Percentiles rank a stretch among this genome's conserved stretches.
phyloP scores from a whole-genome alignment of 208 protist genomes.

The Lotmaria passim region DNA sequence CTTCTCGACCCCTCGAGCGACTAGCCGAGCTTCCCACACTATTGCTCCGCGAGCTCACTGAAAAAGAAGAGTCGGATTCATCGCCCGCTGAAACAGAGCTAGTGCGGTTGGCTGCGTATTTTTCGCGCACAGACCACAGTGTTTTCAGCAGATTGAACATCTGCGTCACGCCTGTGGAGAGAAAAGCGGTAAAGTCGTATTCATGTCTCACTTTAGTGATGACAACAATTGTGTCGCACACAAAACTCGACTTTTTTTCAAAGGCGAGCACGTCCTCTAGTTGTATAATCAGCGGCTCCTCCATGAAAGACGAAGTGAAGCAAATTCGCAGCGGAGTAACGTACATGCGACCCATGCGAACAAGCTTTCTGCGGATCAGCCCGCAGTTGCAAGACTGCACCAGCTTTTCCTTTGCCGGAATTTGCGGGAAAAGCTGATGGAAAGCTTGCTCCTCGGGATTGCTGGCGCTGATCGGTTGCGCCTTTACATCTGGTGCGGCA shows the following conservation, averaged over 20 bases:
- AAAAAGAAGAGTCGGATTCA: slow-evolving; percentile 1
- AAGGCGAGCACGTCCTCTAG: slow-evolving; percentile 53
- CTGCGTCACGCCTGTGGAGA: slow-evolving; percentile 42
- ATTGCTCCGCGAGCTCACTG: not conserved
- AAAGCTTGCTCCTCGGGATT: slow-evolving; percentile 48
- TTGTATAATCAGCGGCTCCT: slow-evolving; percentile 36
- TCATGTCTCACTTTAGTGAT: slow-evolving; percentile 25
- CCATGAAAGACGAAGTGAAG: slow-evolving; percentile 65
- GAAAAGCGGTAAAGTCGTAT: slow-evolving; percentile 60
- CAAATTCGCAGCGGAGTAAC: slow-evolving; percentile 57
- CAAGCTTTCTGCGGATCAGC: slow-evolving; percentile 40
- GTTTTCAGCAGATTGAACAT: slow-evolving; percentile 59
- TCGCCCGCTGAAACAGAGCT: slow-evolving; percentile 11
- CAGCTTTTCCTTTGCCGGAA: slow-evolving; percentile 53
- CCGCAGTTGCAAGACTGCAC: slow-evolving; percentile 56
- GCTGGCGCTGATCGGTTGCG: slow-evolving; percentile 26
- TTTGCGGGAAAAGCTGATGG: slow-evolving; percentile 48
- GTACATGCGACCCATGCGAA: slow-evolving; percentile 65
- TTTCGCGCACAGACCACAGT: slow-evolving; percentile 53
- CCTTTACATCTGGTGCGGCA: slow-evolving; percentile 2
- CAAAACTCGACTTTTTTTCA: slow-evolving; percentile 41
- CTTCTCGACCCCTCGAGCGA: not conserved
- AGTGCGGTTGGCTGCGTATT: slow-evolving; percentile 32
- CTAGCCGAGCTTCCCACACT: slow-evolving; percentile 7
- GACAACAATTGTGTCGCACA: slow-evolving; percentile 54